Evolutionary conservation across 2,329 filamentous ascomycete species (phyloP), one percentile per base, ranked within the genome.

Genomic region (Lachnellula arida): DNA sequence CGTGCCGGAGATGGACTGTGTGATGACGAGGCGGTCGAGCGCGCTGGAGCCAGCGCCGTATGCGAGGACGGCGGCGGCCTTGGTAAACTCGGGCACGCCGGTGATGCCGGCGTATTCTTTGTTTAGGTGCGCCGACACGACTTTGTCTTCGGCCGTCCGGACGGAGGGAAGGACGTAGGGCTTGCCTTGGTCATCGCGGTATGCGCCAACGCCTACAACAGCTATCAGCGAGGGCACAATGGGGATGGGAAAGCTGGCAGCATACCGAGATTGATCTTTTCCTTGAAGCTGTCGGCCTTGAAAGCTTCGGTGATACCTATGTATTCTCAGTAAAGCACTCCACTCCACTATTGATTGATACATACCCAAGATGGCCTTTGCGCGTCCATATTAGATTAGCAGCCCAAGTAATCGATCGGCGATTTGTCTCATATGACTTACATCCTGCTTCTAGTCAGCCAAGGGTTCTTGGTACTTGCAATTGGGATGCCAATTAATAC

Each of bases 91-190:
- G 63, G 92, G 90, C 46, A 97, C 84, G 80, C 94, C 94, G 48
- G 94, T 97, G 77, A 99, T 99, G 74, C 91, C 91, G 63, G 93
- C 91, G 75, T 97, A 97, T 77, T 97, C 94, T 82, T 97, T 96
- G 84, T 97, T 94, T 70, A 94, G 74, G 68, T 84, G 82, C 63
- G 84, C 79, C 52, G 86, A 78, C 60, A 97, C 81, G 62, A 96
- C 83, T 79, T 91, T 90, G 75, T 90, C 81, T 82, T 97, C 94
- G 59, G 93, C 94, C 69, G 87, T 77, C 72, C 86, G 86, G 59
- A 99, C 94, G 49, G 93, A 97, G 58, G 93, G 93, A 60, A 99
- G 88, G 62, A 99, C 93, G 75, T 93, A 97, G 60, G 94, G 94
- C 83, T 97, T 97, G 76, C 94, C 94, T 77, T 91, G 81, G 81